Percentiles rank a stretch among this genome's conserved stretches.
phyloP scores from a whole-genome alignment of 169 alveolate species.

The Plasmodium knowlesi region DNA sequence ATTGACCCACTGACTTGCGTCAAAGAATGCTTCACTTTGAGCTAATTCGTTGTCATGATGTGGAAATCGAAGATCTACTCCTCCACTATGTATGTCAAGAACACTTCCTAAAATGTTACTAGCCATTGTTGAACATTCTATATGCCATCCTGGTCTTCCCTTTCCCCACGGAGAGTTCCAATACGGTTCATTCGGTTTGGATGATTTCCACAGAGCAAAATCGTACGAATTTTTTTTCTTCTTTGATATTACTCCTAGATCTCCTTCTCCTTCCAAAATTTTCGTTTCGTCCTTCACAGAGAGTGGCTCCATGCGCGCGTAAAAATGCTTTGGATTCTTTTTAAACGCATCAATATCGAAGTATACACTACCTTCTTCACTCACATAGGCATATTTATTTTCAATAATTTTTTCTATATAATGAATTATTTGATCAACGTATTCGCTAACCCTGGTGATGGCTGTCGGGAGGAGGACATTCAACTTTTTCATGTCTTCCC shows the following conservation, averaged over 20 bases:
- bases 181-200: conserved; percentile 96
- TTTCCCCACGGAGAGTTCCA: conserved; percentile 99
- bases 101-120: conserved; percentile 91
- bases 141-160: conserved; percentile 99
- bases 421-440: conserved; percentile 93
- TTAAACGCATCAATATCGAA: conserved; percentile 94
- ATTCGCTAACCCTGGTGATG: conserved; percentile 97
- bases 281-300: conserved; percentile 88
- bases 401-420: conserved; percentile 92
- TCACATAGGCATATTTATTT: conserved; percentile 96
- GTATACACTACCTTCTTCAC: conserved; percentile 96
- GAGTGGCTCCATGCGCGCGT: conserved; percentile 95
- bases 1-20: conserved; percentile 95
- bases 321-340: conserved; percentile 88
- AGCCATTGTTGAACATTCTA: conserved; percentile 99
- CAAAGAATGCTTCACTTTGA: conserved; percentile 97
- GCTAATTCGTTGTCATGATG: conserved; percentile 99
- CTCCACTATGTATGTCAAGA: conserved; percentile 99
- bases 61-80: conserved; percentile 98
- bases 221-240: conserved; percentile 95
- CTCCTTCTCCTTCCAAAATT: conserved; percentile 95
- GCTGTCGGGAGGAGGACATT: conserved; percentile 95
- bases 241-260: conserved; percentile 85
- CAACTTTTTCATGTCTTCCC: conserved; percentile 92
- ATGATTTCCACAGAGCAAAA: conserved; percentile 99